Base-by-base conservation (phyloP, 345 rosid genomes). In the Syzygium oleosum region DNA sequence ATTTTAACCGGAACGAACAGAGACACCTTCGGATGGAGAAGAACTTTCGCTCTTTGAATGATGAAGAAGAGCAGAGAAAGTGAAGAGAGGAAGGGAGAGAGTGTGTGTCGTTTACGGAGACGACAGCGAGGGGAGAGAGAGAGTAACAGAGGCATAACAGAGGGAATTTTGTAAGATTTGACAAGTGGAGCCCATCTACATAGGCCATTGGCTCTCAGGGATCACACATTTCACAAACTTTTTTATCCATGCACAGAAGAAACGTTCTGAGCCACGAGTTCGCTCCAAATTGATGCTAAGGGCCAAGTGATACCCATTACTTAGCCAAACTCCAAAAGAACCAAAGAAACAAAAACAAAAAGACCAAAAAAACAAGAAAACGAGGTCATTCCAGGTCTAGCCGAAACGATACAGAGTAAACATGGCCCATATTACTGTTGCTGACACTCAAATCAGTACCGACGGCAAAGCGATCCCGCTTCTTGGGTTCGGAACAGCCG, bases 401-500 rank as follows among this genome's bases (percentile, higher is more conserved):
- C 73, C 73, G 34, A 61, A 61, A 59, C 65, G 15, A 59, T 59
- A 25, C 65, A 34, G 38, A 3, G 3, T 3, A 34, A 17, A 12
- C 46, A 34, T 68, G 80, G 46, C 80, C 80, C 4, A 34, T 68
- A 19, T 68, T 68, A 9, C 7, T 68, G 12, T 34, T 34, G 25
- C 80, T 9, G 21, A 68, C 7, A 34, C 79, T 34, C 13, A 9
- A 19, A 23, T 68, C 25, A 34, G 19, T 5, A 34, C 80, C 17
- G 5, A 5, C 46, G 22, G 80, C 80, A 68, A 34, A 68, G 25
- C 78, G 6, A 87, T 90, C 79, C 89, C 90, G 78, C 86, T 87
- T 14, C 83, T 89, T 10, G 91, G 91, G 3, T 61, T 89, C 34
- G 89, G 90, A 6, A 88, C 91, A 15, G 90, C 90, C 23, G 78